Evolutionary conservation across 352 stramenopile genomes (phyloP).

Genomic region (Phytophthora crassamura): DNA sequence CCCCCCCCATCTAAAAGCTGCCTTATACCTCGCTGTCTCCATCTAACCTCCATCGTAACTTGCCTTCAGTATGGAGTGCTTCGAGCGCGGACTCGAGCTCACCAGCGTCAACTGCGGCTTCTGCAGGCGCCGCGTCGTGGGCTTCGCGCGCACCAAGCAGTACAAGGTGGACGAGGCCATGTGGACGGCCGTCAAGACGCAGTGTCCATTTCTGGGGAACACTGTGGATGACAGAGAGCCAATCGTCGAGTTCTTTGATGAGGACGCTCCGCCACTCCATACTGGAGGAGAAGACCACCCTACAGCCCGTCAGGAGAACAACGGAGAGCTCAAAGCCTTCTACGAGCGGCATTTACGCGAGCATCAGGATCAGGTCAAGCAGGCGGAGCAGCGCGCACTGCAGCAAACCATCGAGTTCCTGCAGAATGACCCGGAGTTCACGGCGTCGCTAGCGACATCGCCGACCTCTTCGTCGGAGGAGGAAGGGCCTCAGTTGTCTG

Average conservation of each 20-base stretch:
- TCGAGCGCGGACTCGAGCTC: constrained; percentile 74
- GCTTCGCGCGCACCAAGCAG: constrained; percentile 77
- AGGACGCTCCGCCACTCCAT: constrained; percentile 49
- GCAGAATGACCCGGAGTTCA: constrained; percentile 56
- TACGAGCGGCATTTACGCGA: constrained; percentile 50
- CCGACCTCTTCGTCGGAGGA: constrained; percentile 32
- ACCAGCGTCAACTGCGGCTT: constrained; percentile 85
- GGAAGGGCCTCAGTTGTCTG: neutral
- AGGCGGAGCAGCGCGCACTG: constrained; percentile 46
- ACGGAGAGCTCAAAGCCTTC: constrained; percentile 46
- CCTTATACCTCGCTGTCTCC: no score
- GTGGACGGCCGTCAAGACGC: constrained; percentile 54
- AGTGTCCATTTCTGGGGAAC: constrained; percentile 58
- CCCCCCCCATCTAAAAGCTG: neutral
- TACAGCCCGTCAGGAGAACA: constrained; percentile 15
- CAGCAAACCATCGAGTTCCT: constrained; percentile 65
- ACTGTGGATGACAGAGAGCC: constrained; percentile 32
- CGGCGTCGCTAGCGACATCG: constrained; percentile 33
- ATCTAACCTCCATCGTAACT: no score
- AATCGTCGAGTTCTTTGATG: constrained; percentile 57
- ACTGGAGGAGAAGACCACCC: constrained; percentile 30
- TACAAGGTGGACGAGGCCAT: constrained; percentile 75
- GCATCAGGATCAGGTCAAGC: constrained; percentile 37
- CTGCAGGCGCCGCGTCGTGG: constrained; percentile 77
- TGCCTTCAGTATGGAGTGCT: constrained; percentile 60